Percentiles rank a stretch among this genome's conserved stretches.
phyloP scores from a whole-genome alignment of 1,284 basidiomycete species.

The Pholiota adiposa region DNA sequence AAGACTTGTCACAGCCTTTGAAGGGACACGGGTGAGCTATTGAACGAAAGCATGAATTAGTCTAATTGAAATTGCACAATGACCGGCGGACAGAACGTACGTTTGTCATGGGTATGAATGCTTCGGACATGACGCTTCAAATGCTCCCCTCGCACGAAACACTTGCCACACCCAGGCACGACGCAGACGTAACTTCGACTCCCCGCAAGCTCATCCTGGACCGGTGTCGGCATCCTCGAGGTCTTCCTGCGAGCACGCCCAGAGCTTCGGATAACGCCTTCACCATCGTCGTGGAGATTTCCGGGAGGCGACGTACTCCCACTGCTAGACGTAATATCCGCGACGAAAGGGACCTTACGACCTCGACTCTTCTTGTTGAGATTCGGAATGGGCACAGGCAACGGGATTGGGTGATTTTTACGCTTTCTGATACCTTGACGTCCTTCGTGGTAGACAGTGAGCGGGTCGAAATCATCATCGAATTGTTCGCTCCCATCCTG shows the following conservation, averaged over 20 bases:
- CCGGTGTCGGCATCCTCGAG: constrained; percentile 19
- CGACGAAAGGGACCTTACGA: constrained; percentile 65
- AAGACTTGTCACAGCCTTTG: constrained; percentile 72
- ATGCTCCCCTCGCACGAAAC: constrained; percentile 78
- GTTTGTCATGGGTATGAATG: constrained; percentile 81
- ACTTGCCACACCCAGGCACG: constrained; percentile 75
- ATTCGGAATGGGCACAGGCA: constrained; percentile 71
- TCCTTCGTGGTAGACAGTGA: constrained; percentile 24
- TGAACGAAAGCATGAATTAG: constrained; percentile 10
- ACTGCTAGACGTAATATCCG: constrained; percentile 18
- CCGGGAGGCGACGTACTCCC: constrained; percentile 26
- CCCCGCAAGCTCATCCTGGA: constrained; percentile 35
- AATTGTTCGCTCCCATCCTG: constrained; percentile 12
- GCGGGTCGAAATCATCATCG: constrained; percentile 21
- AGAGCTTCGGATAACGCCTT: constrained; percentile 8
- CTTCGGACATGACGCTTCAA: constrained; percentile 77
- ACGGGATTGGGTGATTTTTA: constrained; percentile 38
- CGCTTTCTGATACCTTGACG: constrained; percentile 26
- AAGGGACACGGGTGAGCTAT: constrained; percentile 74
- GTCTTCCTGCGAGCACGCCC: constrained; percentile 26
- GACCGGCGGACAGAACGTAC: constrained; percentile 44
- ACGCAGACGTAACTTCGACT: constrained; percentile 69
- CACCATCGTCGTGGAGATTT: constrained; percentile 17
- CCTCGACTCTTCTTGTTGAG: constrained; percentile 80
- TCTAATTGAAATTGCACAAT: neutral